Base-by-base conservation (phyloP, 225 moss, liverwort and hornwort species). In the Physcomitrium patens region DNA sequence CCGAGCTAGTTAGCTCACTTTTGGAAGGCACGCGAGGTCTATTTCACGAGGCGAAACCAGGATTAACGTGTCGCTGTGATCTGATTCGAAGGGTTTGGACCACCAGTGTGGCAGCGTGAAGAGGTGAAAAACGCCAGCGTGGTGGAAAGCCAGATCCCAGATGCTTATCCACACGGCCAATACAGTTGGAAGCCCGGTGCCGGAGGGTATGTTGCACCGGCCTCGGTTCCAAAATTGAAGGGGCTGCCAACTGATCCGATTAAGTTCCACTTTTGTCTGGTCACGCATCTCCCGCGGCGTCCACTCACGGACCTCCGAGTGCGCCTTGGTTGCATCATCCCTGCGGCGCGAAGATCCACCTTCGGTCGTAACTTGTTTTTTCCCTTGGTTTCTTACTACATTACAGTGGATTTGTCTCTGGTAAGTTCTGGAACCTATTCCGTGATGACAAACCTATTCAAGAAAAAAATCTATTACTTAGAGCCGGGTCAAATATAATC, bases 161-260 rank as follows among this genome's bases (percentile, higher is more conserved):
- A 76, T 61, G 62, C 77, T 77, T 77, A 77, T 81, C 77, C 77
- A 19, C 68, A 63, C 3, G 48, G 59, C 19, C 48, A 8, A 17
- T 28, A 10, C 28, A 2, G 1, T 10, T 52, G 37, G 63, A 52
- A 10, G 51, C 6, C 20, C 17, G 24, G 8, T 48, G 50, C 24
- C 49, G 10, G 42, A 50, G 42, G 41, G 7, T 4, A 17, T 17
- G 31, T 63, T 37, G 20, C 20, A 0, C 1, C 13, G 12, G 16
- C 49, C 3, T 3, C 2, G 5, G 43, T 43, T 80, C 76, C 80
- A 45, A 60, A 76, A 18, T 53, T 45, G 80, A 66, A 66, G 80
- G 76, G 52, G 51, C 52, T 71, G 53, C 59, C 19, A 9, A 10
- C 5, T 56, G 57, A 69, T 57, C 18, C 0, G 57, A 57, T 64